Evolutionary conservation across 2,329 filamentous ascomycete genomes (phyloP).

Genomic region (Xylaria sp.): DNA sequence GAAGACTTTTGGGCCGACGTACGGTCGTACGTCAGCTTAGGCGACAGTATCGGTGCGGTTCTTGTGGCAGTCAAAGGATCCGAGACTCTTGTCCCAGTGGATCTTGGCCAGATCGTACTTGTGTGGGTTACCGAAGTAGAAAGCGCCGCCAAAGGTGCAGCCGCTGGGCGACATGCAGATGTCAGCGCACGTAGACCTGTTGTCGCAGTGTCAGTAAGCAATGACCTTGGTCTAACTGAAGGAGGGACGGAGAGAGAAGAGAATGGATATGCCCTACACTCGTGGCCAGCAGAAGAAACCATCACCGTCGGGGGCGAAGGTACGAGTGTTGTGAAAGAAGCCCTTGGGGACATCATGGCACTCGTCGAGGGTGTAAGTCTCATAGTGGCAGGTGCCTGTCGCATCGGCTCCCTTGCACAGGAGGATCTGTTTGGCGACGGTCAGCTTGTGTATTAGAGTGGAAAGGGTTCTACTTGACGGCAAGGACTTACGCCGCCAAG

Average conservation of each 20-base stretch:
- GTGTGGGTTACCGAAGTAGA: conserved; percentile 42
- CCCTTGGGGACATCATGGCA: conserved; percentile 43
- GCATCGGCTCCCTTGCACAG: conserved; percentile 47
- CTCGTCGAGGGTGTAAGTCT: conserved; percentile 38
- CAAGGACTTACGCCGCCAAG: conserved; percentile 42
- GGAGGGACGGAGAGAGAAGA: not conserved
- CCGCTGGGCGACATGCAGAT: conserved; percentile 47
- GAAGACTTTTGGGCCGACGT: not conserved
- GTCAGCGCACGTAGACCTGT: conserved; percentile 36
- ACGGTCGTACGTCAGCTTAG: not conserved
- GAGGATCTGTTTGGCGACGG: conserved; percentile 36
- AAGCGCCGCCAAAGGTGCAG: conserved; percentile 47
- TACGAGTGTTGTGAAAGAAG: conserved; percentile 40
- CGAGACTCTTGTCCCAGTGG: conserved; percentile 39
- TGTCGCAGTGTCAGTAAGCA: not conserved
- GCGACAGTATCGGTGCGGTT: conserved; percentile 18
- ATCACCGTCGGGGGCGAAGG: conserved; percentile 48
- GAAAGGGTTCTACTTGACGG: not conserved
- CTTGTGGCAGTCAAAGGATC: conserved; percentile 35
- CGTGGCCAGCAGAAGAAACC: conserved; percentile 45
- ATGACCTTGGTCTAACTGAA: not conserved
- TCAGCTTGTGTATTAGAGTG: not conserved
- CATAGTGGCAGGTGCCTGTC: conserved; percentile 43
- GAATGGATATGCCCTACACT: conserved; percentile 24
- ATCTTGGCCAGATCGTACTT: conserved; percentile 45